Percentiles rank a stretch among this genome's conserved stretches.
Evolutionary conservation across 352 stramenopile genomes (phyloP).

Genomic region (Globisporangium nagaii): DNA sequence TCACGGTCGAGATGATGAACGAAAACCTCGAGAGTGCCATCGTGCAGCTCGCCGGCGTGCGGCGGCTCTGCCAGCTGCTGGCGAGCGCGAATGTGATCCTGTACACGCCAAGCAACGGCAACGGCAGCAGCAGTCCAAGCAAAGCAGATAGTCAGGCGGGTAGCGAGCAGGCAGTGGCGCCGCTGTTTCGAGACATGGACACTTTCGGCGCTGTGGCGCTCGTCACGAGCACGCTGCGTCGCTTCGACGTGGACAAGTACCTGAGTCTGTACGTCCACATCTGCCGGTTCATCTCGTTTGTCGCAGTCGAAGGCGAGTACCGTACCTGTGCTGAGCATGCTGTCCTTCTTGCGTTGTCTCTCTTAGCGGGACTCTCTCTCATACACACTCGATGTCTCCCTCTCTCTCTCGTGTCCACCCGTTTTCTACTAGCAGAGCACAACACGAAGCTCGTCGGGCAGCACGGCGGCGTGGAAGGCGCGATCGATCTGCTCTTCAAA

Average conservation of each 20-base stretch:
- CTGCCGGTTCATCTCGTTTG: conserved; percentile 56
- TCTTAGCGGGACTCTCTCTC: not conserved
- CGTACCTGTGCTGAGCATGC: no score
- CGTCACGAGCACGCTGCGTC: conserved; percentile 31
- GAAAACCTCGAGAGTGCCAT: conserved; percentile 56
- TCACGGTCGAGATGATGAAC: conserved; percentile 57
- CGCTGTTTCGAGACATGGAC: conserved; percentile 41
- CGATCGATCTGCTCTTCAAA: conserved; percentile 52
- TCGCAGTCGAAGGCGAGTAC: conserved; percentile 38
- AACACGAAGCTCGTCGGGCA: conserved; percentile 59
- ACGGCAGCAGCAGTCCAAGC: not conserved
- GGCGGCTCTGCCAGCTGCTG: conserved; percentile 49
- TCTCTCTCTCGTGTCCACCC: not conserved
- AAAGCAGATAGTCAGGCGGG: conserved; percentile 2
- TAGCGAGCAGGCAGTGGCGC: conserved; percentile 12
- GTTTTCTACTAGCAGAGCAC: conserved; percentile 34
- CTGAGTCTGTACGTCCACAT: conserved; percentile 53
- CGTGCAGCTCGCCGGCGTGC: conserved; percentile 48
- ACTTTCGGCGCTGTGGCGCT: conserved; percentile 29
- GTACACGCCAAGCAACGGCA: conserved; percentile 12
- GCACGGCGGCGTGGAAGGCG: conserved; percentile 49
- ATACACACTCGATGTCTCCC: not conserved
- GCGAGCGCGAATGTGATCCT: conserved; percentile 21
- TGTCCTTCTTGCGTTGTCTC: not conserved
- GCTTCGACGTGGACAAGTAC: conserved; percentile 54